phyloP scores from a whole-genome alignment of 2,329 filamentous ascomycete species.

The Aspergillus sclerotialis region DNA sequence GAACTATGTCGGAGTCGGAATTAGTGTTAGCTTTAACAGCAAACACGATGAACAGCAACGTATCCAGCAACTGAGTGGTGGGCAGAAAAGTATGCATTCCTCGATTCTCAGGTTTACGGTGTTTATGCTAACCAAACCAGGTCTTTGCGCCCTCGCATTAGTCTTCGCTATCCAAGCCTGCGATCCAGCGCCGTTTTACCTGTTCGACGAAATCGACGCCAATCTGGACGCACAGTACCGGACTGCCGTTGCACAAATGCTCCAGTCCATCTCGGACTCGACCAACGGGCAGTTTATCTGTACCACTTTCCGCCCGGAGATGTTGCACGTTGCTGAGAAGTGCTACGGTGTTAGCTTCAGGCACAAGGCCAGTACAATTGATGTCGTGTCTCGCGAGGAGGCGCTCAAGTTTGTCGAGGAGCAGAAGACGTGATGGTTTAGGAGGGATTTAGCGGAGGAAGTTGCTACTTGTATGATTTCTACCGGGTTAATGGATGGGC shows the following conservation, averaged over 20 bases:
- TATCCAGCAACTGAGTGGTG: constrained; percentile 93
- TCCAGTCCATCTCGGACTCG: constrained; percentile 63
- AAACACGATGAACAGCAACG: constrained; percentile 97
- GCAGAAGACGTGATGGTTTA: constrained; percentile 47
- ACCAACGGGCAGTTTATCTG: constrained; percentile 82
- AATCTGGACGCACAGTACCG: constrained; percentile 97
- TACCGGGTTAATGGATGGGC: too few species aligned
- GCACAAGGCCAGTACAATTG: constrained; percentile 91
- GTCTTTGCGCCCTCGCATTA: constrained; percentile 90
- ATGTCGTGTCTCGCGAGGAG: constrained; percentile 79
- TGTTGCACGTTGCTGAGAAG: constrained; percentile 90
- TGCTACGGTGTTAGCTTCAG: constrained; percentile 91
- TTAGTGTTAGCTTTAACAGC: constrained; percentile 97
- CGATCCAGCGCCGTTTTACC: constrained; percentile 95
- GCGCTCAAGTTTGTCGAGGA: constrained; percentile 93
- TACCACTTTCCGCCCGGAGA: constrained; percentile 96
- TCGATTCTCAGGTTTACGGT: neutral
- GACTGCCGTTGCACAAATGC: constrained; percentile 84
- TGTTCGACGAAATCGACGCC: constrained; percentile 98
- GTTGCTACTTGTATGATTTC: neutral
- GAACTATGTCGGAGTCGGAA: constrained; percentile 93
- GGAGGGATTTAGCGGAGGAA: neutral
- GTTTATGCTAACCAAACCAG: constrained; percentile 36
- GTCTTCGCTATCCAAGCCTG: constrained; percentile 99
- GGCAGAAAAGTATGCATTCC: constrained; percentile 78